Percentiles rank a stretch among this genome's conserved stretches.
These are phyloP conservation scores for Oenanthe sinensis DNA, from an alignment of 129 eudicot genomes.

Conservation along the genomic window DNA sequence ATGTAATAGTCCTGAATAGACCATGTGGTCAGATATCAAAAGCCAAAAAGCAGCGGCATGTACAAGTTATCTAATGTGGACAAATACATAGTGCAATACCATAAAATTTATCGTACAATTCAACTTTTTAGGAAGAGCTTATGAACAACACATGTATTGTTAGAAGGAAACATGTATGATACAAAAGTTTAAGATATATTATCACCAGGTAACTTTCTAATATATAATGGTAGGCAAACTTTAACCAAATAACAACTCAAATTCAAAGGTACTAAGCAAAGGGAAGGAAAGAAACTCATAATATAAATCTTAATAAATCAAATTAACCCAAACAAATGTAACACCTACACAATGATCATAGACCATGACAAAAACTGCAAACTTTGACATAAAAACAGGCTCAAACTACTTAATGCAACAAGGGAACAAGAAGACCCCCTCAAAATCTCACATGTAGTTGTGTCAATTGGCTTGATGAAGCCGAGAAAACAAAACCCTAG, in stretches of 20 bases:
- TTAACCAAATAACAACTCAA: too few species aligned
- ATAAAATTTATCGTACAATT: not conserved
- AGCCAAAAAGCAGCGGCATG: not conserved
- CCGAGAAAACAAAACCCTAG: slow-evolving; percentile 1
- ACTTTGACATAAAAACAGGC: not conserved
- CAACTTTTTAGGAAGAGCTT: not conserved
- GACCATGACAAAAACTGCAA: not conserved
- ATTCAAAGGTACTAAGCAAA: too few species aligned
- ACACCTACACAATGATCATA: not conserved
- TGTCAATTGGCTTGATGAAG: not conserved
- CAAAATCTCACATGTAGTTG: not conserved
- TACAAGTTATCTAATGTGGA: not conserved
- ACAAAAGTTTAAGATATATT: not conserved
- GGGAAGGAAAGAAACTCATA: too few species aligned
- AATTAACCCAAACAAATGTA: not conserved
- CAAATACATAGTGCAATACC: not conserved
- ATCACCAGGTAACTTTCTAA: not conserved
- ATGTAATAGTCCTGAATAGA: not conserved
- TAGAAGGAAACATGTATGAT: not conserved
- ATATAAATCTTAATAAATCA: not conserved
- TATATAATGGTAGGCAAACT: slow-evolving; percentile 19
- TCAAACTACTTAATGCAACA: not conserved
- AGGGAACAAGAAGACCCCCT: not conserved
- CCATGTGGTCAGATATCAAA: not conserved
- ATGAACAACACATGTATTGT: not conserved